Percentiles rank a stretch among this genome's conserved stretches.
These are phyloP conservation scores for Rubus idaeus DNA, from an alignment of 306 rosid genomes.

Conservation along the genomic window DNA sequence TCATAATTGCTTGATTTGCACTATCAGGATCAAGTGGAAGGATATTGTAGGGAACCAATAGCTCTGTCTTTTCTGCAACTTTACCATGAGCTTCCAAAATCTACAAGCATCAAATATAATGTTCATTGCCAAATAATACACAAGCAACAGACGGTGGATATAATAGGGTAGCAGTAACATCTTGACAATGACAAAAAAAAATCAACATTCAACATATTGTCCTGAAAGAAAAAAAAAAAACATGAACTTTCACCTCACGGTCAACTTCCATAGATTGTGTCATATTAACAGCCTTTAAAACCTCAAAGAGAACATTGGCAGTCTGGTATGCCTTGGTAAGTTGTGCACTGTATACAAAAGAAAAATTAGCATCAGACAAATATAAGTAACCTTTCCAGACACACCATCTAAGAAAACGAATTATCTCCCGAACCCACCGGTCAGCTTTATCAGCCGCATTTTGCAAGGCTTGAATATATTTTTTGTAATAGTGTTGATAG, in stretches of 20 bases:
- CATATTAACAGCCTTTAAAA: constrained; percentile 94
- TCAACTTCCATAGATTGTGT: constrained; percentile 96
- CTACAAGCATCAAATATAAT: constrained; percentile 31
- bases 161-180: not conserved
- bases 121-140: not conserved
- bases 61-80: constrained; percentile 93
- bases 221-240: not conserved
- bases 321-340: constrained; percentile 98
- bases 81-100: constrained; percentile 93
- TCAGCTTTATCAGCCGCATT: constrained; percentile 96
- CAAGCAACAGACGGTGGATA: not conserved
- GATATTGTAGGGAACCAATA: constrained; percentile 89
- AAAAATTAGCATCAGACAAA: constrained; percentile 17
- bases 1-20: constrained; percentile 92
- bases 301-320: constrained; percentile 98
- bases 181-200: not conserved
- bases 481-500: constrained; percentile 95
- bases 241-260: constrained; percentile 64
- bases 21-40: constrained; percentile 99
- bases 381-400: constrained; percentile 11
- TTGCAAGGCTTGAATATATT: constrained; percentile 92
- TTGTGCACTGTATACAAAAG: constrained; percentile 64
- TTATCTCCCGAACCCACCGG: constrained; percentile 52
- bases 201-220: not conserved
- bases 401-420: constrained; percentile 5